These are phyloP conservation scores for Fonsecaea nubica DNA, from an alignment of 2,329 filamentous ascomycete species.

Conservation along the genomic window DNA sequence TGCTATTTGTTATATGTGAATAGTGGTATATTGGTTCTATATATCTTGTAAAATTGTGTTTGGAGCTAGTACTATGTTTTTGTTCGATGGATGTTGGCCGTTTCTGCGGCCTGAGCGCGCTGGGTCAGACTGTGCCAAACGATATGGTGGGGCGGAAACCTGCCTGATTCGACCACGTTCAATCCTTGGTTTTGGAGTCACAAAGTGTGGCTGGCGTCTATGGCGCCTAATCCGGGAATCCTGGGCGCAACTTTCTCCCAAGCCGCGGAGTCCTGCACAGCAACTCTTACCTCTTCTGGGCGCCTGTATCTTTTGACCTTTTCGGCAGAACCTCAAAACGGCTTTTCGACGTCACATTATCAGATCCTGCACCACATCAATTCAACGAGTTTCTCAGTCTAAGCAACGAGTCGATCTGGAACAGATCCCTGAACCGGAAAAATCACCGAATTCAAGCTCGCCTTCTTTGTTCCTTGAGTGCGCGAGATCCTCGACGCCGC, in stretches of 20 bases:
- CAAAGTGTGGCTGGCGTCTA: background rate
- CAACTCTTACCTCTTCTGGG: background rate
- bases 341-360: slow-evolving; percentile 9
- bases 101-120: background rate
- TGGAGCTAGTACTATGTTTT: background rate
- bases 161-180: background rate
- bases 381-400: background rate
- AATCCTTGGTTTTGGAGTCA: background rate
- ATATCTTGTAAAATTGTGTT: no score
- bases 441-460: background rate
- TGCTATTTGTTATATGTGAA: background rate
- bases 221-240: background rate
- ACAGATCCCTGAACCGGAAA: background rate
- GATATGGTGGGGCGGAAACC: no score
- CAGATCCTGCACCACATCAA: background rate
- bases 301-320: slow-evolving; percentile 1
- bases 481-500: background rate
- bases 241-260: background rate
- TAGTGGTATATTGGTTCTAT: background rate
- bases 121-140: no score
- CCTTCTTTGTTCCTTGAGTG: slow-evolving; percentile 12
- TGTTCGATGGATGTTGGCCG: background rate
- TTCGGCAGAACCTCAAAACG: slow-evolving; percentile 1
- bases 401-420: background rate
- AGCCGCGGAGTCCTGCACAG: background rate